Evolutionary conservation across 169 alveolate genomes (phyloP), one percentile per base, ranked within the genome.

Genomic region (Miamiensis avidus): DNA sequence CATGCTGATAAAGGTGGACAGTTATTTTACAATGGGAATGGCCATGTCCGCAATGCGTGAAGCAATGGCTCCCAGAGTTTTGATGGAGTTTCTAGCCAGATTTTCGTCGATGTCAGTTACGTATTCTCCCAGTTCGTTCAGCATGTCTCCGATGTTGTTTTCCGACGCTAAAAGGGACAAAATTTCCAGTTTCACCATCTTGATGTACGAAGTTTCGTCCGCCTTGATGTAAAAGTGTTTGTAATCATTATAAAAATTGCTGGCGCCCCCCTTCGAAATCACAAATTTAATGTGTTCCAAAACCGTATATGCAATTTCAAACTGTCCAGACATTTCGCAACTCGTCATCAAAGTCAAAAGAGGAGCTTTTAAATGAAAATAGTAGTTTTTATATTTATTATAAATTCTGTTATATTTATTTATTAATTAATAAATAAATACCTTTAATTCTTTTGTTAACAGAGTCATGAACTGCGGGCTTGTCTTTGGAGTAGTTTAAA

Each of bases 101-200:
- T 96, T 98, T 32, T 95, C 89, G 85, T 98, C 97, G n/a, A 94
- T 97, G 89, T 98, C 99, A 76, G 98, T 96, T 11, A 98, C 98
- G 90, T 97, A 98, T 84, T 97, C 99, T 32, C 97, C 95, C 74
- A 98, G 81, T 90, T 98, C 99, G 76, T 94, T 93, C 25, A 95
- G 85, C 31, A 97, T 96, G 82, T 97, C 98, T 65, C 92, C 84
- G 30, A 96, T 91, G 89, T 96, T 97, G 64, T 85, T 92, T 94
- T 97, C 96, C 49, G 89, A 83, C 25, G 97, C 98, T 29, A 96
- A 91, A 34, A 88, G 87, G 15, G 95, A 88, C 25, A 96, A 82
- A 27, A 96, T 94, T 83, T 94, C 95, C 69, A 96, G 90, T 91
- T 96, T 96, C 78, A 94, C 74, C 82, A 85, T 89, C 86, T 93